Evolutionary conservation across 2,329 filamentous ascomycete species (phyloP), one percentile per base, ranked within the genome.

Genomic region (Aspergillus aculeatus): DNA sequence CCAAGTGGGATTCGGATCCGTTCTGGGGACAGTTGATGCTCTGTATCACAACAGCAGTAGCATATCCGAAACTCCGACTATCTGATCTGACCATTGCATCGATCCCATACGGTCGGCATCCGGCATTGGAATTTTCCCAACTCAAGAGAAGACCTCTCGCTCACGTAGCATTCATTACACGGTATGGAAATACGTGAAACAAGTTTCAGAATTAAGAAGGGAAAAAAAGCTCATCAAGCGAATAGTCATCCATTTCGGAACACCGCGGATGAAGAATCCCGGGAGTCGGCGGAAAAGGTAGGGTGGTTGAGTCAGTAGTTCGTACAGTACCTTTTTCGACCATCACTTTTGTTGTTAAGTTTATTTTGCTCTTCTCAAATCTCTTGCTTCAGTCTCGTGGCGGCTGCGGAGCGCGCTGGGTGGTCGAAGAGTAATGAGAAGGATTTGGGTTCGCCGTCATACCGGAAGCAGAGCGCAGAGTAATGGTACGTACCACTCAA

Each of bases 31-130:
- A 55, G 41, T 32, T 48, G 29, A 32, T 48, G 29, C 41, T 47
- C 53, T 41, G 53, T 55, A 55, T 55, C 47, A 55, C 31, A 55
- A 55, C 31, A 55, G 38, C 38, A 41, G 38, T 19, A n/a, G 38
- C 38, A 41, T 41, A 41, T 41, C 38, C 38, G 38, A 41, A 41
- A 16, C 38, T 23, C 52, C 32, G 48, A 21, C 62, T 59, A 62
- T 62, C 62, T 63, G 61, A 63, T 63, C 59, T 32, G 38, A 48
- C 52, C 31, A 52, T 41, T 23, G 51, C 38, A 44, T 41, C 38
- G 38, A 41, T 41, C 6, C 38, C 38, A 41, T 16, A 6, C 38
- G 38, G 38, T 41, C 38, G 38, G 16, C 38, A 41, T 41, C 38
- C 38, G 38, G 38, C 38, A 19, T 19, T 41, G 38, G 38, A 16